Evolutionary conservation across 352 stramenopile genomes (phyloP), one percentile per base, ranked within the genome.

Genomic region (Hyaloperonospora brassicae): DNA sequence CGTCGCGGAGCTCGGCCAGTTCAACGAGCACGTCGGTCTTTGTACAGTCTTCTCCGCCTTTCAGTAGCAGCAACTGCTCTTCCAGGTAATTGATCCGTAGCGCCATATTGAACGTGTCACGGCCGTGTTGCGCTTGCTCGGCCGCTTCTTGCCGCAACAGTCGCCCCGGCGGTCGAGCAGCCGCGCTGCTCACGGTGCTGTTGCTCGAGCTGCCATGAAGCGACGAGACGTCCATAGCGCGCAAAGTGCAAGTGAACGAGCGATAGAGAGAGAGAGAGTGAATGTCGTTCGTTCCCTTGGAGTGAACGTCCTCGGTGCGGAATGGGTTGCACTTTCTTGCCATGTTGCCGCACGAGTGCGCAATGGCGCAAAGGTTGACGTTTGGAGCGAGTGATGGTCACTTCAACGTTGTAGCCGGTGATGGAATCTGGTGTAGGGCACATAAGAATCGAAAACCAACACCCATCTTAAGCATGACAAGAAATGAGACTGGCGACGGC

Each of bases 31-130:
- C 55, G 10, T 75, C 65, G 47, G 69, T 57, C 24, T 64, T 62
- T 30, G 72, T 68, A 34, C 71, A 77, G 9, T 57, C 71, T 30
- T 70, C 70, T 43, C 66, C 72, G 43, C 73, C 42, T 50, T 72
- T 66, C 44, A 74, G 62, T 11, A 62, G 60, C 14, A 69, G 54
- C 31, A 87, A 55, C 13, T 70, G 64, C 44, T 84, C 62, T 49
- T 87, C 70, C 5, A 84, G 66, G 40, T 65, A 62, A 42, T 70
- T 67, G 30, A 84, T 68, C 23, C 66, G 70, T 47, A 79, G 59
- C 51, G 64, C 62, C 61, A 79, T 68, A 62, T 79, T 84, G 57
- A 81, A 81, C 46, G 76, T 78, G 30, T 81, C 74, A 45, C 69
- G 72, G 21, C 63, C 47, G 3, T 86, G 59, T 7, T 65, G 59